Percentiles rank a stretch among this genome's conserved stretches.
phyloP scores from a whole-genome alignment of 179 eudicot species.

The Beta corolliflora region DNA sequence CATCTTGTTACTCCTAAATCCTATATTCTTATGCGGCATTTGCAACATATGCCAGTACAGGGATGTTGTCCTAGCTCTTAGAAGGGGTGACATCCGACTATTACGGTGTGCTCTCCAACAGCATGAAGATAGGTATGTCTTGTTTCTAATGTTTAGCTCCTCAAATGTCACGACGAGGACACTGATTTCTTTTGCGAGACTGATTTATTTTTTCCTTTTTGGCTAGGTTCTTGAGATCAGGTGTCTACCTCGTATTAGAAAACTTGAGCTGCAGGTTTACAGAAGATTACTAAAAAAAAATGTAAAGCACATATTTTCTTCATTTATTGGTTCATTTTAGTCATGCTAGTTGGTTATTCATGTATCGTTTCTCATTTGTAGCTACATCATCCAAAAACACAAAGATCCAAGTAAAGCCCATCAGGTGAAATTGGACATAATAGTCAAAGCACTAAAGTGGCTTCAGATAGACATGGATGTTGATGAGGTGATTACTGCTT shows the following conservation, averaged over 20 bases:
- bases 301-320: constrained; percentile 44
- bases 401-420: constrained; percentile 87
- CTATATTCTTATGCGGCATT: constrained; percentile 10
- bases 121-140: constrained; percentile 74
- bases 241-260: constrained; percentile 92
- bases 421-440: constrained; percentile 83
- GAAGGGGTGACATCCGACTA: constrained; percentile 84
- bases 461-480: constrained; percentile 93
- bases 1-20: neutral
- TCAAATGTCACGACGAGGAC: neutral
- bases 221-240: constrained; percentile 82
- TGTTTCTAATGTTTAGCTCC: neutral
- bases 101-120: constrained; percentile 80
- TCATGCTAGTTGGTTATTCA: constrained; percentile 15
- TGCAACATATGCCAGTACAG: constrained; percentile 54
- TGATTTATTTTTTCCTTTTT: neutral
- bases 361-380: constrained; percentile 26
- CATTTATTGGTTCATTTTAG: neutral
- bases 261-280: constrained; percentile 95
- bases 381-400: constrained; percentile 80
- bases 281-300: constrained; percentile 86
- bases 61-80: constrained; percentile 72
- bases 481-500: constrained; percentile 67
- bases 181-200: neutral
- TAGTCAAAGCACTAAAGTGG: constrained; percentile 89